Percentiles rank a stretch among this genome's conserved stretches.
Conservation (phyloP, 2,329 filamentous ascomycete genomes). For the Coccinonectria pachysandricola region DNA sequence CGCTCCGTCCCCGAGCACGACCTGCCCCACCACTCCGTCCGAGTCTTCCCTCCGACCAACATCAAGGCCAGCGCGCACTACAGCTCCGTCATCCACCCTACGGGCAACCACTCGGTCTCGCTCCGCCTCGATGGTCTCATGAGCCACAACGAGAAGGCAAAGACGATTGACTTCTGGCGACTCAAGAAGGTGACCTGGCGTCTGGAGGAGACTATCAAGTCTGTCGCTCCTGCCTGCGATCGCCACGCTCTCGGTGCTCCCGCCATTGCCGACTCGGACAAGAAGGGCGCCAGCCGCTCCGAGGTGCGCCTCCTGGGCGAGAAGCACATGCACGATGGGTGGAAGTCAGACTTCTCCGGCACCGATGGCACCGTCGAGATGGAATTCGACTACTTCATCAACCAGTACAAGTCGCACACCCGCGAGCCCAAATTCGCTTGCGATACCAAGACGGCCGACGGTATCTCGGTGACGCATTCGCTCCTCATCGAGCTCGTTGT, state of each 20-base stretch:
- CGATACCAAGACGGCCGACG: conserved; percentile 64
- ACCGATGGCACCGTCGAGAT: conserved; percentile 58
- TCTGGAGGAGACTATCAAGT: conserved; percentile 78
- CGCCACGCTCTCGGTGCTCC: conserved; percentile 55
- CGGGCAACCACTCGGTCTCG: conserved; percentile 67
- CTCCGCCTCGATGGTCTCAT: conserved; percentile 83
- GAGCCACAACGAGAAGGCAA: conserved; percentile 54
- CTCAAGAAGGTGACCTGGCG: conserved; percentile 88
- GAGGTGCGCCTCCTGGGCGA: conserved; percentile 69
- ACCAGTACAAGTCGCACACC: conserved; percentile 32
- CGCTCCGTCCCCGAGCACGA: conserved; percentile 67
- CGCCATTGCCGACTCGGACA: conserved; percentile 17
- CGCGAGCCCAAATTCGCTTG: conserved; percentile 56
- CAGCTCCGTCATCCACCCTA: conserved; percentile 74
- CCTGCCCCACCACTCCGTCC: conserved; percentile 76
- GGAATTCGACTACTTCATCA: conserved; percentile 56
- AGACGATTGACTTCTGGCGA: conserved; percentile 72
- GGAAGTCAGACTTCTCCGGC: conserved; percentile 62
- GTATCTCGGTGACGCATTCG: conserved; percentile 71
- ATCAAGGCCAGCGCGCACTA: conserved; percentile 79
- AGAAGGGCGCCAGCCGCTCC: conserved; percentile 62
- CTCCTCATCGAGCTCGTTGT: conserved; percentile 91
- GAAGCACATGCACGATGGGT: conserved; percentile 74
- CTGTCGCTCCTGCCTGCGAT: conserved; percentile 67
- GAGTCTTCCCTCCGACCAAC: conserved; percentile 93